phyloP scores from a whole-genome alignment of 495 filamentous ascomycete genomes.

The Neurospora pannonica region DNA sequence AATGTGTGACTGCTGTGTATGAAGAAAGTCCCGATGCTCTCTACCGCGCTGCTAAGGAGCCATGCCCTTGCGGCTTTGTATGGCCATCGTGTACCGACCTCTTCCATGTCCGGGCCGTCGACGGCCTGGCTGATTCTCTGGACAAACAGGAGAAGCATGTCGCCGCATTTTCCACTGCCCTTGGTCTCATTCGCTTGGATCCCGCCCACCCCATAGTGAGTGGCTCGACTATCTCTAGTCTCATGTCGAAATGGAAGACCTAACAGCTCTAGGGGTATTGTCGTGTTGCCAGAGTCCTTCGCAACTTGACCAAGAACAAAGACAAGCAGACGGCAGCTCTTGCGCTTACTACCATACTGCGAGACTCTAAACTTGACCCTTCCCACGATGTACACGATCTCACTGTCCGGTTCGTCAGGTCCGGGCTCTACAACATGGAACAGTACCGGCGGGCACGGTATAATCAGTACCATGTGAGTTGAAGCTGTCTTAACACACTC shows the following conservation, averaged over 20 bases:
- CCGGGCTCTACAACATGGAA: conserved; percentile 6
- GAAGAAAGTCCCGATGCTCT: conserved; percentile 5
- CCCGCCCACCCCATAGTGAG: conserved; percentile 11
- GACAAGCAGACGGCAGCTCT: not conserved
- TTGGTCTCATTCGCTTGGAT: conserved; percentile 17
- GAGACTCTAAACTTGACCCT: not conserved
- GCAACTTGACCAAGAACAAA: conserved; percentile 3
- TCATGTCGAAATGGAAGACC: not conserved
- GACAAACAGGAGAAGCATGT: conserved; percentile 4
- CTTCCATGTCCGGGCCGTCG: conserved; percentile 13
- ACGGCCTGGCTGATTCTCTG: conserved; percentile 13
- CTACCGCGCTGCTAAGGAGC: not conserved
- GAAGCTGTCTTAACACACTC: not conserved
- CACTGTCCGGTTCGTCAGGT: conserved; percentile 7
- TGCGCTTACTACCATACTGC: conserved; percentile 4
- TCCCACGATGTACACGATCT: conserved; percentile 1
- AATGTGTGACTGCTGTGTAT: conserved; percentile 10
- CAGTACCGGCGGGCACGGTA: conserved; percentile 2
- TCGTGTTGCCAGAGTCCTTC: conserved; percentile 15
- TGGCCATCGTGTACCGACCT: conserved; percentile 14
- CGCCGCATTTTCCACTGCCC: conserved; percentile 16
- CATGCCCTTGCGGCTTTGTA: conserved; percentile 16
- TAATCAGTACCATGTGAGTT: conserved; percentile 10
- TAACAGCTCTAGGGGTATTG: conserved; percentile 19
- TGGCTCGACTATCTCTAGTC: not conserved